Evolutionary conservation across 331 rosid species (phyloP).

Genomic region (Saraca asoca): DNA sequence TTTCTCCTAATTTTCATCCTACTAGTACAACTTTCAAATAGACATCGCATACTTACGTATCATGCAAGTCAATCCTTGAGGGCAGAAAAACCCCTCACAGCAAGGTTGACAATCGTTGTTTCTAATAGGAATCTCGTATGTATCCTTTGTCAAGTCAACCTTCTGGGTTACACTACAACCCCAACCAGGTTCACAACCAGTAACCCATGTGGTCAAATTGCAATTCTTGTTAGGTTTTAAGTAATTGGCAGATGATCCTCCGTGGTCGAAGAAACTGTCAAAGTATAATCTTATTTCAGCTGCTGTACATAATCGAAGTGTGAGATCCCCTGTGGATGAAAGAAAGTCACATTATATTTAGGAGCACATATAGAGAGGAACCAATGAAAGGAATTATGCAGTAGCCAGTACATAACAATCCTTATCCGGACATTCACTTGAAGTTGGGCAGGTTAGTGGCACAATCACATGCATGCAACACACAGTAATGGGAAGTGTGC

Average conservation of each 20-base stretch:
- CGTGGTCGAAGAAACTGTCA: slow-evolving; percentile 38
- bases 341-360: slow-evolving; percentile 11
- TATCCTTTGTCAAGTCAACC: slow-evolving; percentile 51
- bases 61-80: slow-evolving; percentile 86
- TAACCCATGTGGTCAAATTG: slow-evolving; percentile 67
- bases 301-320: slow-evolving; percentile 56
- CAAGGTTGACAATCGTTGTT: slow-evolving; percentile 61
- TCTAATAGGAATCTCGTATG: slow-evolving; percentile 50
- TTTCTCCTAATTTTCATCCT: not conserved
- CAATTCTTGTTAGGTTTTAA: slow-evolving; percentile 72
- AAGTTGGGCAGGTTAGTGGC: slow-evolving; percentile 11
- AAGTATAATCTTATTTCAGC: slow-evolving; percentile 68
- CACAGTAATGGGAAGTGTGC: slow-evolving; percentile 19
- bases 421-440: not conserved
- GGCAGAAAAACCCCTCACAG: slow-evolving; percentile 88
- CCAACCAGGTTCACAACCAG: slow-evolving; percentile 94
- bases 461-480: slow-evolving; percentile 8
- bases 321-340: slow-evolving; percentile 61
- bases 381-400: not conserved
- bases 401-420: not conserved
- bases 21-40: slow-evolving; percentile 9
- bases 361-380: slow-evolving; percentile 6
- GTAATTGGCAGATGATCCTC: slow-evolving; percentile 29
- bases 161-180: slow-evolving; percentile 53
- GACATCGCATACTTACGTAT: slow-evolving; percentile 68